Base-by-base conservation (phyloP, 2,329 filamentous ascomycete species). In the Xenosphaeropsis pyriputrescens region DNA sequence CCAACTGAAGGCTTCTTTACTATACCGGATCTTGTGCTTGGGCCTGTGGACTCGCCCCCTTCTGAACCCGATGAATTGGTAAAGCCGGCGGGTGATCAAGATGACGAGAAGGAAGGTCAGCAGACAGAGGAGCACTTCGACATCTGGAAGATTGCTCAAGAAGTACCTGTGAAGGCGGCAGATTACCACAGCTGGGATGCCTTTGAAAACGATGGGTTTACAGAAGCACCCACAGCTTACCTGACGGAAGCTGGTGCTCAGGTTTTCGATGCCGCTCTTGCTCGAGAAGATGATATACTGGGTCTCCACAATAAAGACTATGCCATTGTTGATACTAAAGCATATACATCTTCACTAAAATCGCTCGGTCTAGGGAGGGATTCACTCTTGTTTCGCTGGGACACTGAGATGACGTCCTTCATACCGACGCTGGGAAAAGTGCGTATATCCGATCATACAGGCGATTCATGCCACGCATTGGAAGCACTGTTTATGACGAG, bases 311-410 rank as follows among this genome's bases (percentile, higher is more conserved):
- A 64, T 26, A 49, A 51, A 6, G 50, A 58, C 2, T 52, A 61
- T 5, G 53, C 61, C 11, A 51, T 70, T 9, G 54, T 78, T 2
- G 62, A 72, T 35, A 55, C 62, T 2, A 60, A 56, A 15, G 51
- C 61, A 5, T 79, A 74, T 49, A 57, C 64, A 36, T 55, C 64
- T 14, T 78, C 75, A 9, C 59, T 89, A 1, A 62, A 80, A 43
- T 70, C 75, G 11, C 61, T 89, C 1, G 72, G 75, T 0, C 67
- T 86, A 5, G 84, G 83, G 0, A 68, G 81, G 35, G 77, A 75
- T 30, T 88, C 83, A 0, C 64, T 80, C 2, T 68, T 91, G 26
- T 91, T 85, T 53, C 51, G 57, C 0, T 85, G 73, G 65, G 62
- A 77, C 36, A 53, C 63, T 2, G 60, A 62, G 2, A 63, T 63